Evolutionary conservation across 2,329 filamentous ascomycete species (phyloP).

Genomic region (Hypoxylon sp.): DNA sequence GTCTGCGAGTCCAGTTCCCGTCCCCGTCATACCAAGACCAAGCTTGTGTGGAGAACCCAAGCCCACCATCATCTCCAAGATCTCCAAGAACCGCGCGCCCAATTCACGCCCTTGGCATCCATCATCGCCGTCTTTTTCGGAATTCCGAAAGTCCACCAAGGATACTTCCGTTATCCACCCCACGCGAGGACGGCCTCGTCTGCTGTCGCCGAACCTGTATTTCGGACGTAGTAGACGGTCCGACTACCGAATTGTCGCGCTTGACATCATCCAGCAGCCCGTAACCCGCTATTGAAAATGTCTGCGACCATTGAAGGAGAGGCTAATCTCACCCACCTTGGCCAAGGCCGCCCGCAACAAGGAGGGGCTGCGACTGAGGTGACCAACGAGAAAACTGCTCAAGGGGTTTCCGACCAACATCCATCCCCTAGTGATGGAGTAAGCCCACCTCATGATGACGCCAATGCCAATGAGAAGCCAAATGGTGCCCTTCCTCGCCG

Average conservation of each 20-base stretch:
- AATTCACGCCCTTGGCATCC: slow-evolving; percentile 26
- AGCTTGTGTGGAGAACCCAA: slow-evolving; percentile 19
- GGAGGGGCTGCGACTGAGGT: slow-evolving; percentile 15
- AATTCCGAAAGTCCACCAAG: slow-evolving; percentile 14
- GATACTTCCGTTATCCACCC: background rate
- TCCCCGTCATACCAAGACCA: background rate
- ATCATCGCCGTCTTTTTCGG: slow-evolving; percentile 17
- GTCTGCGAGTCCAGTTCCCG: background rate
- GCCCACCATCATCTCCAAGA: slow-evolving; percentile 14
- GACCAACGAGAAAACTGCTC: slow-evolving; percentile 49
- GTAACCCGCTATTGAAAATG: slow-evolving; percentile 3
- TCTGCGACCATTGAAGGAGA: slow-evolving; percentile 11
- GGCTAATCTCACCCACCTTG: slow-evolving; percentile 9
- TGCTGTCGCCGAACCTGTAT: no score
- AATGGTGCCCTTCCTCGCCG: slow-evolving; percentile 19
- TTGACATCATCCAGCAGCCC: slow-evolving; percentile 16
- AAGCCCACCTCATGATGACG: slow-evolving; percentile 13
- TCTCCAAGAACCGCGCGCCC: slow-evolving; percentile 2
- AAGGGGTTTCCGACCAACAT: slow-evolving; percentile 29
- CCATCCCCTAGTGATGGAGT: slow-evolving; percentile 21
- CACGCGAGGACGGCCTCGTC: slow-evolving; percentile 10
- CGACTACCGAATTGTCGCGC: no score
- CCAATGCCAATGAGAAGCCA: slow-evolving; percentile 23
- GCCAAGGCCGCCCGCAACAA: slow-evolving; percentile 23
- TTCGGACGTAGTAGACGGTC: slow-evolving; percentile 12